Base-by-base conservation (phyloP, 495 filamentous ascomycete species). In the Lasiosphaeris hirsuta region DNA sequence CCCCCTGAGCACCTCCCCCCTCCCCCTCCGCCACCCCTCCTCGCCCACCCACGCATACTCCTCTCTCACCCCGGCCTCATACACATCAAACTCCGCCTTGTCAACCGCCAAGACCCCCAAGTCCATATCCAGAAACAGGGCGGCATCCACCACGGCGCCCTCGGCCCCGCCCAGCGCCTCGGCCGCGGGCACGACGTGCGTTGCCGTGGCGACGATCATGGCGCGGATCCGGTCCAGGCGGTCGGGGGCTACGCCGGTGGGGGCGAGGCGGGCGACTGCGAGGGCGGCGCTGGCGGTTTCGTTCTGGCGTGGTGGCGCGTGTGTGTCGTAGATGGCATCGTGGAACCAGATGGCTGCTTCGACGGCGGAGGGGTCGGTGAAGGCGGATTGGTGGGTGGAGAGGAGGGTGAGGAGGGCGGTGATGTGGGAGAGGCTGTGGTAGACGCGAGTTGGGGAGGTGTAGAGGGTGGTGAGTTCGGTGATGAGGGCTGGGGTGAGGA, bases 341-440 rank as follows among this genome's bases (percentile, higher is more conserved):
- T 62, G 60, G 50, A 58, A 58, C 60, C 60, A 62, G 43, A 62
- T 58, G 17, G 60, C 55, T 3, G 60, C 60, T 36, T 62, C 60
- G 44, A 55, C 50, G 49, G 55, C 60, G 19, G 23, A 38, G 19
- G 55, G 42, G 60, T 62, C 60, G 41, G 49, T 23, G n/a, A 58
- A 54, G 30, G 11, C 47, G n/a, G 7, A 1, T 19, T 17, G 41
- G 38, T 62, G 60, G 10, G 13, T 17, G 19, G 13, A n/a, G 36
- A 62, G 55, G 42, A 62, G 60, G 2, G 14, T 9, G 14, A 58
- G 55, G 41, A 62, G 54, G 37, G 60, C 37, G 4, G 17, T 37
- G 60, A 62, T 17, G 51, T 62, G 60, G 19, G 18, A 11, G 36
- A 62, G 50, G 43, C 23, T 30, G 50, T 62, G 60, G 55, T 58